Base-by-base conservation (phyloP, 1,284 basidiomycete species). In the Ceratobasidium theobromae region DNA sequence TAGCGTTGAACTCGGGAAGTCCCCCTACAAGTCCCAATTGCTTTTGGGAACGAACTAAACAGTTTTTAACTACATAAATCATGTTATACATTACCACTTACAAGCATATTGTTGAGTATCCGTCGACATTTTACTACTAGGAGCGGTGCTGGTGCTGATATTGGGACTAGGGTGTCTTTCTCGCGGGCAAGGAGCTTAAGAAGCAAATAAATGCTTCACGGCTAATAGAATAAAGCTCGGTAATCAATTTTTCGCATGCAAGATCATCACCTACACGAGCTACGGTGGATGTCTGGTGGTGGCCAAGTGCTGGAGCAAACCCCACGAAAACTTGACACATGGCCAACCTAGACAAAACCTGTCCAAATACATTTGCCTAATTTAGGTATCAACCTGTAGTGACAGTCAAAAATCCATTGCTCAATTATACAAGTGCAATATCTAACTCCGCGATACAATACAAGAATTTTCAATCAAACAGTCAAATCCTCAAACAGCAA, bases 21-120 rank as follows among this genome's bases (percentile, higher is more conserved):
- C 90, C 92, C 69, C 87, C 84, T 74, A 93, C 86, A 73, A 98
- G 84, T 70, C 92, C 93, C 68, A 95, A 81, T 66, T 85, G 84
- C 85, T 97, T 98, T 84, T 96, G 94, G 54, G 95, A 91, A 76
- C 95, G 92, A 81, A 87, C 93, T 72, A 73, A 6, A 38, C 3
- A 23, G 27, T 38, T 38, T 16, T 35, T 38, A 66, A 58, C 38
- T 27, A 65, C 14, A 45, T 28, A 54, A 27, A 38, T 23, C 65
- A 57, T 33, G 55, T 52, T 69, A 21, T 64, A 33, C 25, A 23
- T 32, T 30, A 53, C 16, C 12, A 84, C 90, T 80, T 67, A 93
- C 90, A 92, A 74, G 89, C 87, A 70, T 77, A 77, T 70, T 77
- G 76, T 41, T 71, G 65, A 11, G 53, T 77, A 76, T 84, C 81